phyloP scores from a whole-genome alignment of 768 basidiomycete genomes.

The Mycena vitilis region DNA sequence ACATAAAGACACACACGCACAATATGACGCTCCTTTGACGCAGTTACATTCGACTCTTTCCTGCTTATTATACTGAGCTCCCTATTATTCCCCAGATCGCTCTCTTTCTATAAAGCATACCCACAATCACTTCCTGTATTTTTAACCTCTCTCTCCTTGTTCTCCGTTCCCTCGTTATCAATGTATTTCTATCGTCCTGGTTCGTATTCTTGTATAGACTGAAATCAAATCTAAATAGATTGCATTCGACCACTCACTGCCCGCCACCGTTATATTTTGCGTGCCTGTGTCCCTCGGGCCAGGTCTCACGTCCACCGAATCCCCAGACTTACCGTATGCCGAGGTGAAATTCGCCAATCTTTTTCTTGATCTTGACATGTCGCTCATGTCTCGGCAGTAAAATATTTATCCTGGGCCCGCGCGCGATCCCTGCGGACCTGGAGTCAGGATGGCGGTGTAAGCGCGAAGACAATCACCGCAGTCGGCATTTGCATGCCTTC shows the following conservation, averaged over 20 bases:
- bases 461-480: no score
- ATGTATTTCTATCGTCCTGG: slow-evolving; percentile 16
- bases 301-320: no score
- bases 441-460: no score
- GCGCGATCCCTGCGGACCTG: no score
- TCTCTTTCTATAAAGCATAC: not conserved
- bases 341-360: no score
- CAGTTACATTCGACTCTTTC: not conserved
- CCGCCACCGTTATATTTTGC: no score
- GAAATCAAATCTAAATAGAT: not conserved
- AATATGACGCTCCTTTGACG: not conserved
- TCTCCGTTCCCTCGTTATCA: slow-evolving; percentile 3
- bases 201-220: not conserved
- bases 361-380: no score
- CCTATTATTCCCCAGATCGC: not conserved
- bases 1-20: not conserved
- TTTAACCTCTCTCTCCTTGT: not conserved
- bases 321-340: no score
- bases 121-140: slow-evolving; percentile 14
- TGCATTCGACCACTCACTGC: not conserved
- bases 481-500: not conserved
- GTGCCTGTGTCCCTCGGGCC: no score
- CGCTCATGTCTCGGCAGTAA: no score
- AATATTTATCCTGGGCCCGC: no score
- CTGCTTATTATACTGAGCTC: not conserved